Evolutionary conservation across 2,329 filamentous ascomycete species (phyloP), one percentile per base, ranked within the genome.

Genomic region (Neofusicoccum parvum): DNA sequence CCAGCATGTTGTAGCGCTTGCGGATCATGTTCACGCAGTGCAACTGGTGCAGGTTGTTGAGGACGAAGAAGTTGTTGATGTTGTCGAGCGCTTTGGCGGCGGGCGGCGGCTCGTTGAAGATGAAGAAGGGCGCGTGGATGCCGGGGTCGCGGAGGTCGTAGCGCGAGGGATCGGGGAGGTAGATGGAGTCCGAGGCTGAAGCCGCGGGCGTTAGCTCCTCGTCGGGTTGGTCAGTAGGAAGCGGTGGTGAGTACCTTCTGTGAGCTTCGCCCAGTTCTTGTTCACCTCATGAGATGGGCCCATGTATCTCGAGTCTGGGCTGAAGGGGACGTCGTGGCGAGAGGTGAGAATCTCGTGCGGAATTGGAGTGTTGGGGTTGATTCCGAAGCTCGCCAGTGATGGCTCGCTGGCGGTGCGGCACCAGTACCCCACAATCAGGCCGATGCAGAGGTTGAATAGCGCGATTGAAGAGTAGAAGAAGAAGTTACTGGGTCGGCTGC

Each of bases 21-120:
- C 50, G 50, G 50, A 54, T 37, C 50, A 54, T 54, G 50, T 54
- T 54, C n/a, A 54, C 50, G 50, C 50, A 54, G 50, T 54, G 50
- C 34, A 54, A 17, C 50, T 54, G 50, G 32, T 54, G 50, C 34
- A 54, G 34, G 34, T 23, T 23, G n/a, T 54, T 23, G 50, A 54
- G 50, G 50, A 54, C 50, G 50, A 20, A 54, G 32, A 54, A 54
- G n/a, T 39, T 54, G 50, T 54, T 36, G 32, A 54, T 23, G 14
- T 46, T 46, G 43, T n/a, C 32, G 15, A 36, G 32, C 15, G n/a
- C 50, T 11, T 32, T 15, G 17, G 50, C 32, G 3, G 50, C 34
- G 4, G 50, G 50, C 1, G 50, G 50, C 1, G 32, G 23, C 7
- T 15, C 9, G n/a, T 46, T 20, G 43, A 46, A 46, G 14, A 46